phyloP scores from a whole-genome alignment of 352 stramenopile species.

The Globisporangium alternatum region DNA sequence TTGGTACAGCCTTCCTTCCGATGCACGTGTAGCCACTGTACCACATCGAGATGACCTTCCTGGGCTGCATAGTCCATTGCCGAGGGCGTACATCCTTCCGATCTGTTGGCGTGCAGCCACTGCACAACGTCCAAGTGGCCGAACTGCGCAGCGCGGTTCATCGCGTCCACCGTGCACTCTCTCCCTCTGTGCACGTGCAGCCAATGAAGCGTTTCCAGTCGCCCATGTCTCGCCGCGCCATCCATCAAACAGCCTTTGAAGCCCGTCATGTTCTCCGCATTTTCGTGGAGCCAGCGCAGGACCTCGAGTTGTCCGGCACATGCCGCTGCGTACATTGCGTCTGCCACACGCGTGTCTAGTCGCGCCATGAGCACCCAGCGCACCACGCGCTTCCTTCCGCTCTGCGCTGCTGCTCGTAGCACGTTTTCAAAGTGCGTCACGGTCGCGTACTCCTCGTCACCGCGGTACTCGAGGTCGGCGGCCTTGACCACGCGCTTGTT shows the following conservation, averaged over 20 bases:
- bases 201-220: constrained; percentile 3
- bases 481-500: constrained; percentile 1
- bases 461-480: constrained; percentile 11
- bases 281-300: constrained; percentile 8
- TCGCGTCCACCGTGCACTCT: constrained; percentile 9
- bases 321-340: constrained; percentile 10
- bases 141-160: constrained; percentile 13
- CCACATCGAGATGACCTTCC: background rate
- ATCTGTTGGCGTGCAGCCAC: constrained; percentile 4
- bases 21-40: constrained; percentile 9
- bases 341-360: constrained; percentile 4
- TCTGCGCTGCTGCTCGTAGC: background rate
- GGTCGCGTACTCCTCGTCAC: constrained; percentile 8
- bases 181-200: constrained; percentile 2
- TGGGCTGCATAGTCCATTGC: constrained; percentile 12
- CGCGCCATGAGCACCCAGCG: constrained; percentile 7
- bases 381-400: background rate
- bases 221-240: background rate
- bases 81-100: background rate
- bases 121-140: constrained; percentile 5
- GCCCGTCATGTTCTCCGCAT: constrained; percentile 7
- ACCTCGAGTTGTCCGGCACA: background rate
- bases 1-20: constrained; percentile 9
- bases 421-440: background rate
- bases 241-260: constrained; percentile 11